A percentile compares a stretch with the other conserved stretches of the same genome.
Evolutionary conservation across 257 asterid genomes (phyloP).

Genomic region (Ajuga chamaepitys): DNA sequence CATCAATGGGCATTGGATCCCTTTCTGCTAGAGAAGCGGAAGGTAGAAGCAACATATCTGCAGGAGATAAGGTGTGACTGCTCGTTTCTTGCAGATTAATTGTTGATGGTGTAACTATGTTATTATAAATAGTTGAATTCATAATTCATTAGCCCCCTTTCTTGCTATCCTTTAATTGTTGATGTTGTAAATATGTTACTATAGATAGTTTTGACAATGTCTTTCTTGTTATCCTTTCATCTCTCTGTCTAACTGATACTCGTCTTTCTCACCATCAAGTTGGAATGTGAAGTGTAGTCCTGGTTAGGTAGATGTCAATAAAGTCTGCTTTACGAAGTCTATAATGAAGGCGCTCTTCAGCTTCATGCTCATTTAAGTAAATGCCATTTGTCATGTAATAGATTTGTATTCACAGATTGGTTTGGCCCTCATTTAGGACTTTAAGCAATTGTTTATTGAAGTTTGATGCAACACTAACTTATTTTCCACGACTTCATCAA

Average conservation of each 20-base stretch:
- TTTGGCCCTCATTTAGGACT: background rate
- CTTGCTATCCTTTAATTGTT: too few species aligned
- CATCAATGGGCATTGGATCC: constrained; percentile 89
- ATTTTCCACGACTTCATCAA: too few species aligned
- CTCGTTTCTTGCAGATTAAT: background rate
- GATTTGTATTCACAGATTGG: background rate
- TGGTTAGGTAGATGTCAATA: background rate
- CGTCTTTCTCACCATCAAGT: background rate
- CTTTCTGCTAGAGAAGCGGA: constrained; percentile 98
- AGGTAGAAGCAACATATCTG: constrained; percentile 77
- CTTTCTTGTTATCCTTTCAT: background rate
- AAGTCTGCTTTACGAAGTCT: background rate
- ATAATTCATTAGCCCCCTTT: background rate
- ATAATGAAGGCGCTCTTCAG: background rate
- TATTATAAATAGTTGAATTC: background rate
- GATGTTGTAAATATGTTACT: too few species aligned
- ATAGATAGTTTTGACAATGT: background rate
- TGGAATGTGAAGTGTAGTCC: background rate
- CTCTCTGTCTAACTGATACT: background rate
- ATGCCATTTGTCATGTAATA: background rate
- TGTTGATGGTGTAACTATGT: background rate
- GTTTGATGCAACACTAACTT: background rate
- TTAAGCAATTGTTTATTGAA: background rate
- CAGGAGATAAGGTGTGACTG: constrained; percentile 73
- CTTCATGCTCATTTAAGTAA: background rate